These are phyloP conservation scores for Candida taoyuanica DNA, from an alignment of 805 yeast genomes.

Conservation along the genomic window DNA sequence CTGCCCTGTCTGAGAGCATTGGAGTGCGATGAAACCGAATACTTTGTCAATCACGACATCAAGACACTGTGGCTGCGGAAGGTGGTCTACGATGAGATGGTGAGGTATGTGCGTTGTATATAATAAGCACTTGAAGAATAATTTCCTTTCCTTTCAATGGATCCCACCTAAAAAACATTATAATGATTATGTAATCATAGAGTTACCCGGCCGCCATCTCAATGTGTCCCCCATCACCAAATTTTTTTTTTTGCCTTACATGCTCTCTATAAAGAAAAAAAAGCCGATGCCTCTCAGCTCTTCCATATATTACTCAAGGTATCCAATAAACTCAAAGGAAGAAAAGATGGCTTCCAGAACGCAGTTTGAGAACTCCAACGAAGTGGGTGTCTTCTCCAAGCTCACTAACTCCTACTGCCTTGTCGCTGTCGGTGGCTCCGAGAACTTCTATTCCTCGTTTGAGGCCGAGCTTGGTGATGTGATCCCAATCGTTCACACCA, in stretches of 20 bases:
- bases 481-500: constrained; percentile 93
- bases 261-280: too few species aligned
- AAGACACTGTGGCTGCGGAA: too few species aligned
- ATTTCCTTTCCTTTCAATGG: too few species aligned
- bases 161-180: background rate
- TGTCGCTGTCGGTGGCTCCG: constrained; percentile 96
- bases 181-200: background rate
- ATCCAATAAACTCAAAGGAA: too few species aligned
- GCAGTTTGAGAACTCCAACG: constrained; percentile 81
- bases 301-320: too few species aligned
- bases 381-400: constrained; percentile 92
- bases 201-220: background rate
- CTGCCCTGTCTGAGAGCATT: too few species aligned
- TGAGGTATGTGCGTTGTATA: too few species aligned
- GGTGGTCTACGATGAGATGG: too few species aligned
- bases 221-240: constrained; percentile 56
- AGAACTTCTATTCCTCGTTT: constrained; percentile 83
- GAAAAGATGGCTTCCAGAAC: constrained; percentile 68
- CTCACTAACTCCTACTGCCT: constrained; percentile 94
- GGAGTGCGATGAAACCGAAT: too few species aligned
- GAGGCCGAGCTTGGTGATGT: constrained; percentile 97
- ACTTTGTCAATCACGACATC: too few species aligned
- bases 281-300: too few species aligned
- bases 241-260: too few species aligned
- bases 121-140: background rate